Evolutionary conservation across 345 rosid genomes (phyloP), one percentile per base, ranked within the genome.

Genomic region (Hibiscus mutabilis): DNA sequence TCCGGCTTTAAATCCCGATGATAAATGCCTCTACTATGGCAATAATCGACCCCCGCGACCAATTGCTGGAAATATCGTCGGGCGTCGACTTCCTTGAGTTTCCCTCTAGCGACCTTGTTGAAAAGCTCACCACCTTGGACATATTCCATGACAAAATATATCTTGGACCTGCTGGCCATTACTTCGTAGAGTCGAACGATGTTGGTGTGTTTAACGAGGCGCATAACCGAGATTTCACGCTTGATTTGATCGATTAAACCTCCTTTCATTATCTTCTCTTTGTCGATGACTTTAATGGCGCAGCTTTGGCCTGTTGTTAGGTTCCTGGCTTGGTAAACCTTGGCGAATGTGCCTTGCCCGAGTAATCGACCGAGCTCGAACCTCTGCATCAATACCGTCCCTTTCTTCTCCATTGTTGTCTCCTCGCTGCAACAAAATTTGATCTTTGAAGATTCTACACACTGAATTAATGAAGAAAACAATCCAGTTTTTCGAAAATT

Each of bases 1-100:
- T 92, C 98, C 0, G 98, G 98, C 78, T 92, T 92, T 49, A 92
- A 83, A 73, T 92, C 98, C 0, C 96, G 87, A 55, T 90, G 96
- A 72, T 92, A 92, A 5, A 92, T 95, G 0, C 93, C 98, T 0
- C 96, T 80, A 77, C 96, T 90, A 56, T 92, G 98, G 75, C 95
- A 92, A 47, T 84, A 90, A 56, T 92, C 95, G 9, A 92, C 84
- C 0, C 95, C 96, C 35, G 82, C 91, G 1, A 89, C 79, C 74
- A 90, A 21, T 69, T 90, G 98, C 62, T 90, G 98, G 68, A 92
- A 88, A 77, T 87, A 92, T 31, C 82, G 87, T 4, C 95, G 66
- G 7, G 95, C 91, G 2, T 12, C 59, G 6, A 85, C 91, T 77
- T 93, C 98, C 76, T 82, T 93, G 14, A 93, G 86, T 66, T 74